Base-by-base conservation (phyloP, 192 early-diverging fungal genomes). In the Mortierella antarctica region DNA sequence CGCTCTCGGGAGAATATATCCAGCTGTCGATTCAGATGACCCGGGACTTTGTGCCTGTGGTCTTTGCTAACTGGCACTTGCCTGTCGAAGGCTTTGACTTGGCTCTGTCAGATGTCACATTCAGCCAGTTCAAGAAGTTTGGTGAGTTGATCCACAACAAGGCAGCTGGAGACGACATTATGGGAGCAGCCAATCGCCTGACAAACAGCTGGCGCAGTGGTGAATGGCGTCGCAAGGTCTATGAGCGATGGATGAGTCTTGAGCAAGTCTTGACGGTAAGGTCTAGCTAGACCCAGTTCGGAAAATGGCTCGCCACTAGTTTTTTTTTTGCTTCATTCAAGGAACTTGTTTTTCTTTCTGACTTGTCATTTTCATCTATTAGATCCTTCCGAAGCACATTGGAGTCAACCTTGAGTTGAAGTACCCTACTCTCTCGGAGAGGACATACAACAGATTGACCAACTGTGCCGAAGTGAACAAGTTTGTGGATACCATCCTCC, bases 1-100 rank as follows among this genome's bases (percentile, higher is more conserved):
- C 94, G 1, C 84, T 99, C n/a, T 95, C 95, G 1, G 92, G 96
- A 47, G 95, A 98, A 73, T 96, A 98, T 75, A 83, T 99, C 7
- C 93, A 93, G 62, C 83, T 97, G 6, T 92, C 93, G 42, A 93
- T 98, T 31, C 97, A 98, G 69, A 83, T 97, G 17, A 98, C 97
- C 7, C 85, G 89, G 54, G 96, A 99, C 74, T 84, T 89, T 18
- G 87, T 96, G 0, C 95, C 97, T 0, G 96, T 98, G 18, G 91
- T 98, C 6, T 96, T 90, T 83, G 84, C 93, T 10, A 78, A 90
- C 67, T 96, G 93, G 93, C 70, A 90, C 57, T 66, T 95, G 44
- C 89, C 91, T 9, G 71, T 85, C 0, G 86, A 90, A 11, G 83
- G 73, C 23, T 85, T 90, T 52, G 85, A 86, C 45, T 58, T 90